Base-by-base conservation (phyloP, 106 monocot genomes). In the Acanthochlamys bracteata region DNA sequence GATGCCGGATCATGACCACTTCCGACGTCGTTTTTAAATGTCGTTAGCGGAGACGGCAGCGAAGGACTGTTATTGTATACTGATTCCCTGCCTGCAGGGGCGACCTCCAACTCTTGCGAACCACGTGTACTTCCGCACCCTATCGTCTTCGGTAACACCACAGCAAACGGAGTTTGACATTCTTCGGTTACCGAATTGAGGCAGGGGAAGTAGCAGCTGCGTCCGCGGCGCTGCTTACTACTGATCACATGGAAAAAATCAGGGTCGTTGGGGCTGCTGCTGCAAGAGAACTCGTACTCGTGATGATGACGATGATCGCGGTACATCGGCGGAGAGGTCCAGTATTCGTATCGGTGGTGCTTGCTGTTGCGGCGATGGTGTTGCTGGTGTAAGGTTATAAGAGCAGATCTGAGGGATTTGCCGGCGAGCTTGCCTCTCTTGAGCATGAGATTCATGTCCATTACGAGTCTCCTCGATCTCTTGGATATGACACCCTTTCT, bases 261-360 rank as follows among this genome's bases (percentile, higher is more conserved):
- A 49, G 65, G 65, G n/a, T n/a, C n/a, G 24, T 57, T 68, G 10
- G 68, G 68, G 55, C 55, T 68, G 55, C 39, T 68, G 56, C 68
- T 57, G 68, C 68, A 68, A 1, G 69, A 69, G 69, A 69, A 69
- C 56, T 69, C 59, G 42, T 69, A 69, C 39, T 68, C 68, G 43
- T 13, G 10, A 13, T 13, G 10, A 45, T 45, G 43, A 7, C 7
- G 43, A 45, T 7, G 7, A 13, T 9, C 43, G 43, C 25, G 24
- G 53, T 26, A 53, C 15, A 15, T 27, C 53, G 52, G 55, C 20
- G 43, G 43, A 13, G 43, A 7, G 43, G 43, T 13, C 43, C 43
- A 45, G 43, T 45, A 45, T n/a, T n/a, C n/a, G n/a, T n/a, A n/a
- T n/a, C n/a, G n/a, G n/a, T n/a, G n/a, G n/a, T n/a, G n/a, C n/a